phyloP scores from a whole-genome alignment of 345 rosid genomes.

The Ceriops zippeliana region DNA sequence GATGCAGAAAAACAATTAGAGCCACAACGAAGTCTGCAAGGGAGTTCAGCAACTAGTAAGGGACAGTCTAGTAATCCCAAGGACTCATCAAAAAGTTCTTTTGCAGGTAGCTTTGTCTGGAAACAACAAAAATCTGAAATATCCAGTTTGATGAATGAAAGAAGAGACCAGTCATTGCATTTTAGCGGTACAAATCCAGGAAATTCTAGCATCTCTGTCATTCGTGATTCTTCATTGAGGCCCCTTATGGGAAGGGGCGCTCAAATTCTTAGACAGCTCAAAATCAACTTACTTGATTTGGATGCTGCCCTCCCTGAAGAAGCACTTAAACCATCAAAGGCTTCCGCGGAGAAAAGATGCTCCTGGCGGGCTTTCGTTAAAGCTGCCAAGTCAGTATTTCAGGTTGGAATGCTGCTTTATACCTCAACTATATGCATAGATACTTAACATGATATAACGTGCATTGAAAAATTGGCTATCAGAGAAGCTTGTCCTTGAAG shows the following conservation, averaged over 20 bases:
- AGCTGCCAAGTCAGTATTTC: slow-evolving; percentile 34
- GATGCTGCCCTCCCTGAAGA: slow-evolving; percentile 36
- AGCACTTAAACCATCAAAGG: slow-evolving; percentile 32
- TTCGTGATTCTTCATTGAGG: slow-evolving; percentile 18
- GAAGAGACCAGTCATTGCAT: slow-evolving; percentile 12
- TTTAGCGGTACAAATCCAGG: slow-evolving; percentile 12
- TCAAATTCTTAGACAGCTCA: slow-evolving; percentile 34
- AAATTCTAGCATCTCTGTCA: slow-evolving; percentile 7
- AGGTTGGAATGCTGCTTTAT: slow-evolving; percentile 18
- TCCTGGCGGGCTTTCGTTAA: slow-evolving; percentile 38
- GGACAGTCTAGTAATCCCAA: slow-evolving; percentile 2
- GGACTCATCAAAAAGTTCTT: slow-evolving; percentile 9
- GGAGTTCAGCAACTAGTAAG: not conserved
- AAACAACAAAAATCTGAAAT: slow-evolving; percentile 14
- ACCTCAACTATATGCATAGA: not conserved
- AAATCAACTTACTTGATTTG: slow-evolving; percentile 39
- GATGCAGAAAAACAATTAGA: slow-evolving; percentile 1
- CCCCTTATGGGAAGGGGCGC: slow-evolving; percentile 25
- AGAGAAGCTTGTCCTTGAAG: no score
- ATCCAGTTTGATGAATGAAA: slow-evolving; percentile 8
- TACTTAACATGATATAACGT: no score
- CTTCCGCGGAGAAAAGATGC: slow-evolving; percentile 20
- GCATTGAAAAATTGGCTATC: no score
- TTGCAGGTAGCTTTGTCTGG: slow-evolving; percentile 12
- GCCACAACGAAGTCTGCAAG: not conserved